Conservation (phyloP, 2,329 filamentous ascomycete genomes). For the Neopestalotiopsis rosae region DNA sequence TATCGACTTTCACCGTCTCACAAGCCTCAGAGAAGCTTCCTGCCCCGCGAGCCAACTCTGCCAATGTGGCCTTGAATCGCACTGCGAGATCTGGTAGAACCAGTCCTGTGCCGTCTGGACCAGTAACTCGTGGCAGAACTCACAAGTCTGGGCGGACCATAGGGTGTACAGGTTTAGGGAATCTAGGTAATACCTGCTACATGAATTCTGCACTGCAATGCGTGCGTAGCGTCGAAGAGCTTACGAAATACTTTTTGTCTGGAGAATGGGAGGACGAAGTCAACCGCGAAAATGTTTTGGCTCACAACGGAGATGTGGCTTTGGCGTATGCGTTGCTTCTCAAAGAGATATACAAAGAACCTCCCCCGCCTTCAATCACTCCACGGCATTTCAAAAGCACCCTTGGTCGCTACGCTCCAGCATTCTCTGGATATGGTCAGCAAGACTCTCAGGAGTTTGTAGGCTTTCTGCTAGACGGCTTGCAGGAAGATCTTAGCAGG, state of each 20-base stretch:
- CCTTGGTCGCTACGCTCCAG: conserved; percentile 79
- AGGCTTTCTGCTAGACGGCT: conserved; percentile 89
- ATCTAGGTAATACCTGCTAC: conserved; percentile 97
- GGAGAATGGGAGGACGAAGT: conserved; percentile 79
- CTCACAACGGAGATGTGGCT: conserved; percentile 86
- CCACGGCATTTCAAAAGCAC: conserved; percentile 83
- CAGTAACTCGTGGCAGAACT: conserved; percentile 73
- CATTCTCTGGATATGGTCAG: conserved; percentile 93
- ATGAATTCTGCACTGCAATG: conserved; percentile 99
- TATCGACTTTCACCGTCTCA: conserved; percentile 52
- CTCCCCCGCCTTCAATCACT: conserved; percentile 69
- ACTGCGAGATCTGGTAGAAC: conserved; percentile 68
- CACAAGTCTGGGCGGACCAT: conserved; percentile 72
- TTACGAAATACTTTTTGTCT: conserved; percentile 88
- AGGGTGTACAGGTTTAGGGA: conserved; percentile 83
- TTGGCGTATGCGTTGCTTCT: conserved; percentile 80
- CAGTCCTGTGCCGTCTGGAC: conserved; percentile 66
- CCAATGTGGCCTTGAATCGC: conserved; percentile 39
- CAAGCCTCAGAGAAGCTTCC: conserved; percentile 40
- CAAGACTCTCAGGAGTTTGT: conserved; percentile 98
- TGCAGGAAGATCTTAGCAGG: conserved; percentile 94
- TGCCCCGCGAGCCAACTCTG: conserved; percentile 39
- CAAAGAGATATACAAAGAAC: conserved; percentile 77
- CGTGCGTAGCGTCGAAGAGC: conserved; percentile 88
- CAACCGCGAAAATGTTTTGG: conserved; percentile 84